Evolutionary conservation across 768 basidiomycete species (phyloP), one percentile per base, ranked within the genome.

Genomic region (Rhizopogon vulgaris): DNA sequence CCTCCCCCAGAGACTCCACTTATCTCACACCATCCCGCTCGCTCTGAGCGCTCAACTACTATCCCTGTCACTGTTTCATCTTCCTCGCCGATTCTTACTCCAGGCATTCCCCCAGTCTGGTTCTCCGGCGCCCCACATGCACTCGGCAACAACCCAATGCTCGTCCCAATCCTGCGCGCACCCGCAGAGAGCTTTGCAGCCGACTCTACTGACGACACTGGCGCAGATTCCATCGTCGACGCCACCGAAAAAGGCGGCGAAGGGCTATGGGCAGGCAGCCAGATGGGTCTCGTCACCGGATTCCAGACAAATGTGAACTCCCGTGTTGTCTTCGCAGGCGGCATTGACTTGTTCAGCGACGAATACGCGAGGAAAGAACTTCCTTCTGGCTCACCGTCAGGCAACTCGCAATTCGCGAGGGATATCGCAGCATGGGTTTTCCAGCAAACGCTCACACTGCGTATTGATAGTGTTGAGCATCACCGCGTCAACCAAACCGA

Each of bases 351-450:
- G 48, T 85, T 98, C 68, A 83, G 79, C 25, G 87, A 99, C 62
- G 80, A 81, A 52, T 85, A 80, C 52, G 82, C 82, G 4, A 74
- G 75, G 41, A 89, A 85, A 61, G 73, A 78, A 36, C 71, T 90
- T 22, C 68, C 75, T 18, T 75, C 84, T 40, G 83, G 82, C 8
- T 71, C 74, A 17, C 71, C 77, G 48, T 82, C 86, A 2, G 90
- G 88, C 15, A 99, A 99, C 64, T 70, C 73, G 6, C 80, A 80
- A 51, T 86, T 96, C 55, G 79, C 75, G 3, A 71, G 75, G 45
- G 92, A 95, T 56, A 67, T 98, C 39, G 78, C 85, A 3, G 78
- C 82, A 5, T 99, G 95, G 95, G 81, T 86, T 0, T 95, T 98
- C 84, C 88, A 92, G 60, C 90, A 96, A 67, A 78, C 79, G 1